phyloP scores from a whole-genome alignment of 176 grass and related monocot species.

The Hyparrhenia diplandra region DNA sequence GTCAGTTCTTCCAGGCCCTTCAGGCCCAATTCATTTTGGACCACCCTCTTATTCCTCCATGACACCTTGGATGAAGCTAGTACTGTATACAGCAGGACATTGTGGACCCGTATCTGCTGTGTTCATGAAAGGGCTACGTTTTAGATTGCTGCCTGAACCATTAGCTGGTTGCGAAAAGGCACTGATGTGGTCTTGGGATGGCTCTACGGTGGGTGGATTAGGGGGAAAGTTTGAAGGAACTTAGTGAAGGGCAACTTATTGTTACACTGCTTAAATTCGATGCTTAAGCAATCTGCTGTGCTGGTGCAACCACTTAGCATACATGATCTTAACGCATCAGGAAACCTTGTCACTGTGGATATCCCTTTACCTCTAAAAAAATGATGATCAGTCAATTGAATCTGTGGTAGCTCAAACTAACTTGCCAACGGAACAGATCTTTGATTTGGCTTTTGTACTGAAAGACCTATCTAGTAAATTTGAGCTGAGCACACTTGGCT shows the following conservation, averaged over 20 bases:
- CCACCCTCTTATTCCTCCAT: constrained; percentile 87
- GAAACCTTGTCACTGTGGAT: constrained; percentile 72
- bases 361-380: constrained; percentile 79
- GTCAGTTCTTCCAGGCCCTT: constrained; percentile 79
- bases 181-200: constrained; percentile 95
- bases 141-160: constrained; percentile 82
- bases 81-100: constrained; percentile 66
- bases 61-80: constrained; percentile 99
- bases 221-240: constrained; percentile 94
- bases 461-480: constrained; percentile 62
- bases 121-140: constrained; percentile 88
- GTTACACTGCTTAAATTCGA: constrained; percentile 89
- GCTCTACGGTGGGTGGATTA: constrained; percentile 67
- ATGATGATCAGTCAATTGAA: constrained; percentile 68
- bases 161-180: constrained; percentile 89
- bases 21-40: constrained; percentile 87
- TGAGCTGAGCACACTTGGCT: constrained; percentile 72
- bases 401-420: constrained; percentile 41
- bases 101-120: constrained; percentile 88
- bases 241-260: constrained; percentile 93
- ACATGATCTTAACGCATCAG: constrained; percentile 72
- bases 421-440: constrained; percentile 41
- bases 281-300: constrained; percentile 85
- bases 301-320: constrained; percentile 84
- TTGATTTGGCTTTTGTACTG: constrained; percentile 63